Conservation (phyloP, 805 yeast genomes). For the Pichia membranifaciens region DNA sequence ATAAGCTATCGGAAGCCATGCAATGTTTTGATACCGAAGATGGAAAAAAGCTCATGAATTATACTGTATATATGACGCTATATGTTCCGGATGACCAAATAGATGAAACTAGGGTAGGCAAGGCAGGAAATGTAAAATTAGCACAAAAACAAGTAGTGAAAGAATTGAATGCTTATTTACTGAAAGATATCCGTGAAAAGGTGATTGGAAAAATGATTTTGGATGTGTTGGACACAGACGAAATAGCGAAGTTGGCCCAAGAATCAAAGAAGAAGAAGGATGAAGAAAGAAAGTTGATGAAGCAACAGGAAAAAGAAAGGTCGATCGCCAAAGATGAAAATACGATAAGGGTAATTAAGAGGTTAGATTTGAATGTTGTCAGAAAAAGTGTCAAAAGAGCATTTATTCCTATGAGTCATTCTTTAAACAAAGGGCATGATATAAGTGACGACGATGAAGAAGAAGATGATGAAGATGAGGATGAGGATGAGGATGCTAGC, state of each 20-base stretch:
- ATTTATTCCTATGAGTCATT: conserved; percentile 45
- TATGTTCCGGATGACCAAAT: conserved; percentile 42
- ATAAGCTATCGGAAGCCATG: conserved; percentile 50
- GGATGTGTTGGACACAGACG: conserved; percentile 52
- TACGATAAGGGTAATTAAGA: conserved; percentile 9
- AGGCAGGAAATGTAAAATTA: conserved; percentile 41
- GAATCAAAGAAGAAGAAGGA: conserved; percentile 19
- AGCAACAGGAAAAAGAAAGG: conserved; percentile 13
- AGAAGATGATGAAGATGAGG: conserved; percentile 11
- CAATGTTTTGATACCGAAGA: conserved; percentile 56
- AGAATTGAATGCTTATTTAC: conserved; percentile 57
- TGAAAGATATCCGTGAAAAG: conserved; percentile 69
- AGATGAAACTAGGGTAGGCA: conserved; percentile 25
- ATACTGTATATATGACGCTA: conserved; percentile 52
- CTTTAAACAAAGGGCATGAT: conserved; percentile 35
- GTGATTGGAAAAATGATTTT: conserved; percentile 64
- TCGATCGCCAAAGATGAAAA: conserved; percentile 2
- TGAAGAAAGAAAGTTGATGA: conserved; percentile 12
- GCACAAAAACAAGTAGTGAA: conserved; percentile 53
- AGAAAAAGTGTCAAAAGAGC: conserved; percentile 7
- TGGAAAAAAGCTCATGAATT: conserved; percentile 45
- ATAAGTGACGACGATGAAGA: conserved; percentile 20
- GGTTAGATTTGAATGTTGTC: conserved; percentile 12
- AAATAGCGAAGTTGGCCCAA: conserved; percentile 28
- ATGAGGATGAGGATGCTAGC: not conserved